These are phyloP conservation scores for Paulownia fortunei DNA, from an alignment of 257 asterid species.

Conservation along the genomic window DNA sequence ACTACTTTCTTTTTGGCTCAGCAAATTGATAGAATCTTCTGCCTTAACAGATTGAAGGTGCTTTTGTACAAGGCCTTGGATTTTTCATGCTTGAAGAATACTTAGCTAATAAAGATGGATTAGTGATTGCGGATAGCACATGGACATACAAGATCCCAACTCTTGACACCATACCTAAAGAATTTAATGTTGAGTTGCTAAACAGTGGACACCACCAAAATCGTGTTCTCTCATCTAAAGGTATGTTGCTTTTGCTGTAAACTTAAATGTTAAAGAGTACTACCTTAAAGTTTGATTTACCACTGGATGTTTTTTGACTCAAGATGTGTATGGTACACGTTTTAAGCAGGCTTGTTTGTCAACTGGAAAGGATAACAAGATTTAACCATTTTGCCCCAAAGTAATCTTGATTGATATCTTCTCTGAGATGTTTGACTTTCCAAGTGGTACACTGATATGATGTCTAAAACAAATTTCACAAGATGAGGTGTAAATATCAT, in stretches of 20 bases:
- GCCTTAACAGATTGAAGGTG: constrained; percentile 67
- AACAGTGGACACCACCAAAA: constrained; percentile 62
- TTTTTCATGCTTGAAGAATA: constrained; percentile 81
- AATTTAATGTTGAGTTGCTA: constrained; percentile 58
- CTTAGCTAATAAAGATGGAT: constrained; percentile 56
- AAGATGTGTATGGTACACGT: too few relatives aligned
- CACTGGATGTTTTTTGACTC: too few relatives aligned
- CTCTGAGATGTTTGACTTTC: background rate
- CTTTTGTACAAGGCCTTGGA: constrained; percentile 79
- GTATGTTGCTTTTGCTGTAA: constrained; percentile 33
- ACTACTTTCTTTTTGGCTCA: background rate
- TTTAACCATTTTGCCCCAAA: background rate
- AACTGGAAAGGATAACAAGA: background rate
- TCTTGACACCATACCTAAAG: constrained; percentile 63
- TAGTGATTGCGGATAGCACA: constrained; percentile 55
- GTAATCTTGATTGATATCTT: background rate
- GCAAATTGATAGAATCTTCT: background rate
- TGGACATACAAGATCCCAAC: constrained; percentile 82
- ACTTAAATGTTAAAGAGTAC: background rate
- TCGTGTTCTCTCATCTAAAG: constrained; percentile 73
- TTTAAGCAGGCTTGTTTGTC: too few relatives aligned
- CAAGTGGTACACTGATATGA: background rate
- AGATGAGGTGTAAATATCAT: too few relatives aligned
- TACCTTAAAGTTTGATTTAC: background rate
- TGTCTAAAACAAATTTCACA: background rate